A percentile compares a stretch with the other conserved stretches of the same genome.
These are phyloP conservation scores for Suillus occidentalis DNA, from an alignment of 768 basidiomycete species.

Conservation along the genomic window DNA sequence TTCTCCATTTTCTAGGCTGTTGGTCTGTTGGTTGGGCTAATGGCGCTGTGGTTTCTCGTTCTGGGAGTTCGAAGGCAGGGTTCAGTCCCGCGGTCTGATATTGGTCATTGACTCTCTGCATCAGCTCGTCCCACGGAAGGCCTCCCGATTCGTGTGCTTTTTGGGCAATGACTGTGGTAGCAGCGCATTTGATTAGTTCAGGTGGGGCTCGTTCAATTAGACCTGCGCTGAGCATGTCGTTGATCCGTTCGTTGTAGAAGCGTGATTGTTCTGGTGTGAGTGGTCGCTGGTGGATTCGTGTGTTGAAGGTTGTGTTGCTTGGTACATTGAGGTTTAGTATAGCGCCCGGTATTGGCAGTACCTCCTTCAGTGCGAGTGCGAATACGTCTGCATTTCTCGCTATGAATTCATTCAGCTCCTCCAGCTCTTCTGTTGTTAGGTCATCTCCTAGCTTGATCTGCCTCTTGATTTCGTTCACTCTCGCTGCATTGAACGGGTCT, in stretches of 20 bases:
- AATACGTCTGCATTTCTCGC: slow-evolving; percentile 37
- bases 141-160: slow-evolving; percentile 36
- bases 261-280: slow-evolving; percentile 2
- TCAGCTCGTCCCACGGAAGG: slow-evolving; percentile 33
- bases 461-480: slow-evolving; percentile 21
- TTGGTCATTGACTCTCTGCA: slow-evolving; percentile 34
- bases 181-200: not conserved
- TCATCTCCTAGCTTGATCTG: slow-evolving; percentile 32
- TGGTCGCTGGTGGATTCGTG: not conserved
- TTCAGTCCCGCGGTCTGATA: not conserved
- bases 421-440: slow-evolving; percentile 21
- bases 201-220: not conserved
- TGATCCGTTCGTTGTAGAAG: not conserved
- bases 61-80: not conserved
- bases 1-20: slow-evolving; percentile 29
- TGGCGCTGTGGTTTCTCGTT: not conserved
- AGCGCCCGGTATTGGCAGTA: slow-evolving; percentile 22
- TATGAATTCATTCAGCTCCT: slow-evolving; percentile 25
- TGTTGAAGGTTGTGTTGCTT: not conserved
- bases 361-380: slow-evolving; percentile 40
- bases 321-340: slow-evolving; percentile 4
- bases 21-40: not conserved
- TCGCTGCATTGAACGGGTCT: slow-evolving; percentile 7
- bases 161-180: slow-evolving; percentile 34
- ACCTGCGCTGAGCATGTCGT: not conserved